Base-by-base conservation (phyloP, 306 rosid species). In the Coriaria nepalensis region DNA sequence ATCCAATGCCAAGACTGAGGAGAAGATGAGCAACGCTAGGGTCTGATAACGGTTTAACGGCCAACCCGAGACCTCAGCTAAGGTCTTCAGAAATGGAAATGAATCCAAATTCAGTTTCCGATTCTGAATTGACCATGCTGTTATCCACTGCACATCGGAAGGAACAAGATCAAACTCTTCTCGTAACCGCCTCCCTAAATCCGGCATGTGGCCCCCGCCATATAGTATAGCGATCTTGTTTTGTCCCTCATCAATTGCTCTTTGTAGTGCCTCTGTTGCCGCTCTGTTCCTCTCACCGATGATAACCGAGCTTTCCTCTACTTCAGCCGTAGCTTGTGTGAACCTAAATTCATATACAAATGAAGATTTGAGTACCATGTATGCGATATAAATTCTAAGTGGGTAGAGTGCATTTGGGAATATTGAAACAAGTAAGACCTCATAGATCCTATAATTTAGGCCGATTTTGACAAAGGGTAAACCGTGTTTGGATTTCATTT, bases 131-230 rank as follows among this genome's bases (percentile, higher is more conserved):
- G 96, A 80, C 94, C 96, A 87, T 7, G 96, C 96, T 4, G 94
- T 77, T 43, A 79, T 37, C 98, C 98, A 90, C 60, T 68, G 68
- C 10, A 73, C 98, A 7, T 43, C 63, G 13, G 85, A 68, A 15
- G 97, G 97, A 49, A 45, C 13, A 47, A 90, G 80, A 43, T 81
- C 92, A 53, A 85, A 77, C 62, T 85, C 95, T 57, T 81, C 95
- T 66, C 83, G 69, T 34, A 85, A 62, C 55, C 98, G 75, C 70
- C 92, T 67, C 15, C 92, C 98, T 8, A 90, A 71, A 60, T 90
- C 98, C 0, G 95, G 95, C 97, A 90, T 90, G 81, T 90, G 97
- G 41, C 97, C 97, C 9, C 95, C 97, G 7, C 97, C 97, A 13
- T 90, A 90, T 10, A 90, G 95, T 61, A 90, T 77, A 11, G 95